These are phyloP conservation scores for Pyrenophora graminea DNA, from an alignment of 2,329 filamentous ascomycete species.

Conservation along the genomic window DNA sequence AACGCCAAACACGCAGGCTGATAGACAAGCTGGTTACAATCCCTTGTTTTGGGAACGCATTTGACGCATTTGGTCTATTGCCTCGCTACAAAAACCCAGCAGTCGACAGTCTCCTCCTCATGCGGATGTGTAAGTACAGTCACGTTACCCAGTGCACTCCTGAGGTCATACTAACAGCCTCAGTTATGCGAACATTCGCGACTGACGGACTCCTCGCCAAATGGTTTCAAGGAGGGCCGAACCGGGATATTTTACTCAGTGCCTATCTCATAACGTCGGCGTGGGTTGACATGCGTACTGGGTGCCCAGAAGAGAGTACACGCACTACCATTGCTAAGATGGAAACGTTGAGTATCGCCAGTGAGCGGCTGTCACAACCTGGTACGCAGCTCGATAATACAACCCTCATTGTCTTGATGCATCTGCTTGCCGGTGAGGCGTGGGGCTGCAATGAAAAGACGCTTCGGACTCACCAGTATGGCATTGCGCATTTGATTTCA, in stretches of 20 bases:
- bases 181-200: conserved; percentile 30
- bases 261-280: conserved; percentile 28
- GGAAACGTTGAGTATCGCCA: conserved; percentile 35
- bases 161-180: not conserved
- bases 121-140: conserved; percentile 20
- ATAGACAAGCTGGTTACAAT: conserved; percentile 15
- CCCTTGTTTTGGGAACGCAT: conserved; percentile 20
- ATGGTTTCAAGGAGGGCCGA: conserved; percentile 35
- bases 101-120: conserved; percentile 21
- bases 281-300: conserved; percentile 37
- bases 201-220: conserved; percentile 25
- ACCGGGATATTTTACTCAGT: conserved; percentile 35
- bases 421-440: conserved; percentile 38
- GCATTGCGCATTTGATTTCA: conserved; percentile 30
- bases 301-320: conserved; percentile 29
- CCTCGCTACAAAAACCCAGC: conserved; percentile 26
- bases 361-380: conserved; percentile 21
- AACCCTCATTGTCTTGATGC: conserved; percentile 37
- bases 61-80: conserved; percentile 30
- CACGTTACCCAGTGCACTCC: not conserved
- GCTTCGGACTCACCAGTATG: conserved; percentile 29
- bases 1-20: conserved; percentile 20
- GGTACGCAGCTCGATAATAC: conserved; percentile 21
- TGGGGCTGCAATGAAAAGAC: conserved; percentile 37
- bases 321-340: conserved; percentile 32